Percentiles rank a stretch among this genome's conserved stretches.
Evolutionary conservation across 805 yeast genomes (phyloP).

Genomic region (Candida takata): DNA sequence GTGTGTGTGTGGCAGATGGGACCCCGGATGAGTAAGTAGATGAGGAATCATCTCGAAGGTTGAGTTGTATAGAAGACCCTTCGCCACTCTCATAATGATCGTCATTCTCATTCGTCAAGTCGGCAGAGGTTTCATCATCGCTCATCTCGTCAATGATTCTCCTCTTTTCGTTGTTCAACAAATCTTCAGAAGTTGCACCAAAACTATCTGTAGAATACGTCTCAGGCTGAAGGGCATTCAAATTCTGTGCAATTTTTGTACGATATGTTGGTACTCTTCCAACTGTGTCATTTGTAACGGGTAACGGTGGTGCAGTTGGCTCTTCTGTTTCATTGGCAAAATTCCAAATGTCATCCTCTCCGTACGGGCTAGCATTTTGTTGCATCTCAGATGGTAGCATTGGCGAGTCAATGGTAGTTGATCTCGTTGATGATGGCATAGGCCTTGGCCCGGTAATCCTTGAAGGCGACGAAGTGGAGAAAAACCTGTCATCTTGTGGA

Average conservation of each 20-base stretch:
- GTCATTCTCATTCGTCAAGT: neutral
- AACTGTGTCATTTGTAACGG: slow-evolving; percentile 3
- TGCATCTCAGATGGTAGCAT: slow-evolving; percentile 3
- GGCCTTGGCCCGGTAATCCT: slow-evolving; percentile 24
- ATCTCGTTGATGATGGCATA: slow-evolving; percentile 15
- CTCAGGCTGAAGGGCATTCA: slow-evolving; percentile 19
- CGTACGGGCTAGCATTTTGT: neutral
- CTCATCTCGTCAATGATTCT: neutral
- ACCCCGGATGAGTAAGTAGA: slow-evolving; percentile 19
- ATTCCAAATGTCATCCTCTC: slow-evolving; percentile 3
- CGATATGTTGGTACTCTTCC: slow-evolving; percentile 20
- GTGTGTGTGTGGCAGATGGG: slow-evolving; percentile 16
- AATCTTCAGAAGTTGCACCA: slow-evolving; percentile 10
- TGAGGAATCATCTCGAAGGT: slow-evolving; percentile 16
- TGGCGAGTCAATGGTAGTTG: slow-evolving; percentile 2
- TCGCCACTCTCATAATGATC: too few relatives aligned
- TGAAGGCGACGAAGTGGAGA: slow-evolving; percentile 2
- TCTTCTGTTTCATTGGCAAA: slow-evolving; percentile 4
- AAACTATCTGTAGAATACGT: slow-evolving; percentile 11
- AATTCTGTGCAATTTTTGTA: slow-evolving; percentile 20
- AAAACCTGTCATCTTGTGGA: slow-evolving; percentile 9
- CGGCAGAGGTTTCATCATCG: slow-evolving; percentile 4
- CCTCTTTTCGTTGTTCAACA: neutral
- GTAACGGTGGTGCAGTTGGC: slow-evolving; percentile 12
- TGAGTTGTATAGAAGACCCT: too few relatives aligned